Evolutionary conservation across 805 yeast species (phyloP).

Genomic region (Vanderwaltozyma tropicalis): DNA sequence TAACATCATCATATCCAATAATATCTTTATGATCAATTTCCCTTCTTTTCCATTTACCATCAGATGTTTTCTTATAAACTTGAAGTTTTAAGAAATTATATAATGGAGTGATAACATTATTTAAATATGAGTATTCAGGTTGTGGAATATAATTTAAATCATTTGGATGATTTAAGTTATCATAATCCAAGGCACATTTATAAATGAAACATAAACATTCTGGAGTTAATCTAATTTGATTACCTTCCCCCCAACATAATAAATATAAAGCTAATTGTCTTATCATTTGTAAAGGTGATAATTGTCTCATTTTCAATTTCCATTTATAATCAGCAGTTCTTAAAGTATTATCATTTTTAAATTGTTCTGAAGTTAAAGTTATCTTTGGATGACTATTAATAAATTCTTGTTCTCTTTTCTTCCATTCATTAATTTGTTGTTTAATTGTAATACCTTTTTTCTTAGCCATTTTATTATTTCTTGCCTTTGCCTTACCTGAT

Average conservation of each 20-base stretch:
- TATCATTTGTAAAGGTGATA: conserved; percentile 47
- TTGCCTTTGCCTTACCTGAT: conserved; percentile 35
- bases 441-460: conserved; percentile 28
- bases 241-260: conserved; percentile 85
- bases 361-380: conserved; percentile 51
- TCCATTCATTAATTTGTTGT: conserved; percentile 30
- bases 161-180: conserved; percentile 36
- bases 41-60: conserved; percentile 49
- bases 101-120: conserved; percentile 65
- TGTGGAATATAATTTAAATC: conserved; percentile 19
- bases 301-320: conserved; percentile 52
- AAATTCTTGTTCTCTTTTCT: conserved; percentile 40
- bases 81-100: conserved; percentile 60
- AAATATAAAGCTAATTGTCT: conserved; percentile 62
- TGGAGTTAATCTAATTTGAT: conserved; percentile 77
- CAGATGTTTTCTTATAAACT: conserved; percentile 38
- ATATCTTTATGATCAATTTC: conserved; percentile 62
- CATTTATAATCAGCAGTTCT: conserved; percentile 78
- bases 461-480: conserved; percentile 37
- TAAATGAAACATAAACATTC: conserved; percentile 79
- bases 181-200: conserved; percentile 69
- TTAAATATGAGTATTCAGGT: conserved; percentile 43
- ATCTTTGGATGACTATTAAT: conserved; percentile 41
- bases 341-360: conserved; percentile 48
- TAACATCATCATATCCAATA: conserved; percentile 85